Conservation (phyloP, 2,329 filamentous ascomycete genomes). For the Thielaviopsis cerberus region DNA sequence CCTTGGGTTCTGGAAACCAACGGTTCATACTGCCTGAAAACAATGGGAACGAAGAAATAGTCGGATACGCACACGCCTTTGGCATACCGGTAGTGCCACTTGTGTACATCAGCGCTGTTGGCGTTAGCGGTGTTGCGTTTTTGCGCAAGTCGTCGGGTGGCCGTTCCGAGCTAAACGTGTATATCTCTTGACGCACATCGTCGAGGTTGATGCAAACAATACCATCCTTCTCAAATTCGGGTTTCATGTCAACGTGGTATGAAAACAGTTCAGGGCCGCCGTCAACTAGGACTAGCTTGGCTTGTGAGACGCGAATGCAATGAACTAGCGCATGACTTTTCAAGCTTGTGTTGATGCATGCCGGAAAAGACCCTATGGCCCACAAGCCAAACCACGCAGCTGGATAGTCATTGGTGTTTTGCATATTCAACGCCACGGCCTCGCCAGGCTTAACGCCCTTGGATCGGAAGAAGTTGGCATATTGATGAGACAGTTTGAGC, state of each 20-base stretch:
- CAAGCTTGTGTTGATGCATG: conserved; percentile 54
- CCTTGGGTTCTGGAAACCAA: conserved; percentile 16
- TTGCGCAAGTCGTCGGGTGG: conserved; percentile 37
- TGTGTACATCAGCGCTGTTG: conserved; percentile 52
- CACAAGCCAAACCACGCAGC: conserved; percentile 46
- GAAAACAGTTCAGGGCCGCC: conserved; percentile 32
- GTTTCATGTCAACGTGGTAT: conserved; percentile 38
- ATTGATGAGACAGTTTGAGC: conserved; percentile 38
- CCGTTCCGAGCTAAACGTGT: conserved; percentile 27
- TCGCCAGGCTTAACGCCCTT: conserved; percentile 40
- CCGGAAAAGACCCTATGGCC: conserved; percentile 48
- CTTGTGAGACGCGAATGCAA: conserved; percentile 38
- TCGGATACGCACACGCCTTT: conserved; percentile 48
- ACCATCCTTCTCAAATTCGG: conserved; percentile 28
- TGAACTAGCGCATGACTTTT: conserved; percentile 44
- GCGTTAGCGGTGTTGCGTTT: conserved; percentile 31
- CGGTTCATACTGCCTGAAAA: conserved; percentile 12
- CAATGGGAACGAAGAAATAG: conserved; percentile 21
- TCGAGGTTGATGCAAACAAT: conserved; percentile 39
- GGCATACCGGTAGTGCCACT: conserved; percentile 59
- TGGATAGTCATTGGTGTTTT: conserved; percentile 48
- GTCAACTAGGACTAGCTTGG: conserved; percentile 54
- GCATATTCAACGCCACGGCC: conserved; percentile 47
- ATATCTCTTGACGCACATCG: conserved; percentile 24
- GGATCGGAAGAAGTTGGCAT: conserved; percentile 41